Conservation (phyloP, 139 green algal genomes). For the Ettlia oleoabundans region DNA sequence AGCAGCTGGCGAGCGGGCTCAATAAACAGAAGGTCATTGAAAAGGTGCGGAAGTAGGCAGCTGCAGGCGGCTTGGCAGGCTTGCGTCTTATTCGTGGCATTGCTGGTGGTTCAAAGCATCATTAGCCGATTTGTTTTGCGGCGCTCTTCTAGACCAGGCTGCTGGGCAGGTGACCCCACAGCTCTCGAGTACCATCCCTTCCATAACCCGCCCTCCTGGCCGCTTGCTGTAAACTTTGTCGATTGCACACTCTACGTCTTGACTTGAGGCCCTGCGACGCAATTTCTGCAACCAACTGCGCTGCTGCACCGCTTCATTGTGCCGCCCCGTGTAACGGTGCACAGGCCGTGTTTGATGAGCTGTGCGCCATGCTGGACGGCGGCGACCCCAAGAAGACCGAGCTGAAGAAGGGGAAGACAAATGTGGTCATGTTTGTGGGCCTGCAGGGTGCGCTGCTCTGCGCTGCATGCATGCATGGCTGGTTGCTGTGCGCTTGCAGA, state of each 20-base stretch:
- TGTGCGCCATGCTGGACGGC: constrained; percentile 82
- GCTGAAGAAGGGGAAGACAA: constrained; percentile 89
- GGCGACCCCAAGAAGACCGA: constrained; percentile 63
- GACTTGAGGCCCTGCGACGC: too few species aligned
- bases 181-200: too few species aligned
- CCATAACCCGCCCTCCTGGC: too few species aligned
- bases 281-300: not conserved
- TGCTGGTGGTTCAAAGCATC: not conserved
- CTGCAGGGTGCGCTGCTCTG: constrained; percentile 64
- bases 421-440: constrained; percentile 99
- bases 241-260: too few species aligned
- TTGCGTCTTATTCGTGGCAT: not conserved
- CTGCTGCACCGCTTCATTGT: not conserved
- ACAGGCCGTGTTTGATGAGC: constrained; percentile 91
- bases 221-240: too few species aligned
- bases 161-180: too few species aligned
- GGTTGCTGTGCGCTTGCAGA: too few species aligned
- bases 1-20: constrained; percentile 78
- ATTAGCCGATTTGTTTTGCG: not conserved
- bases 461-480: too few species aligned
- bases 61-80: not conserved
- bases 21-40: constrained; percentile 96
- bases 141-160: too few species aligned
- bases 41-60: constrained; percentile 52
- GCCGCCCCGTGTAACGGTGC: not conserved